Evolutionary conservation across 2,329 filamentous ascomycete genomes (phyloP).

Genomic region (Colletotrichum ledebouriae): DNA sequence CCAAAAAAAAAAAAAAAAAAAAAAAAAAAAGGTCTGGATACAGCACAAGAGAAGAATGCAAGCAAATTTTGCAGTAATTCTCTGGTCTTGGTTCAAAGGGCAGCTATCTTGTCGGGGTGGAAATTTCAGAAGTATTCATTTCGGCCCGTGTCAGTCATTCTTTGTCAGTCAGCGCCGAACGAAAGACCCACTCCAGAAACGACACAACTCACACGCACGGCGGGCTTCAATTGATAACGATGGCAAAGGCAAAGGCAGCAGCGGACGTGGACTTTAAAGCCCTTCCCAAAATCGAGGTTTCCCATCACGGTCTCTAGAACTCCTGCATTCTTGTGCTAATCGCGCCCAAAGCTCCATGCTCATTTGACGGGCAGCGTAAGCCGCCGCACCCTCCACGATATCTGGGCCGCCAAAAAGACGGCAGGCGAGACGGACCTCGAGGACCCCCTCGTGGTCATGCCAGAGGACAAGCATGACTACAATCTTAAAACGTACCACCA

Average conservation of each 20-base stretch:
- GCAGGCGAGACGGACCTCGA: conserved; percentile 67
- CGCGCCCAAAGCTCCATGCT: conserved; percentile 74
- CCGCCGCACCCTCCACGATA: conserved; percentile 77
- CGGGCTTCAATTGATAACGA: neutral
- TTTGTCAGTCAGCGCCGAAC: no score
- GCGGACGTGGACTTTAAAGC: conserved; percentile 58
- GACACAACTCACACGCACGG: no score
- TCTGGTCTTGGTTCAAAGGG: no score
- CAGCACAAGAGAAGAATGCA: no score
- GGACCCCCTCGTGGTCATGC: conserved; percentile 79
- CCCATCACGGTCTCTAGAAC: neutral
- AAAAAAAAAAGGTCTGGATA: no score
- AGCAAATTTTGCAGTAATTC: no score
- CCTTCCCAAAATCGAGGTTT: conserved; percentile 70
- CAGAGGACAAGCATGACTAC: conserved; percentile 78
- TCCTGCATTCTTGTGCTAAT: conserved; percentile 9
- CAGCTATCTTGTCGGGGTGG: neutral
- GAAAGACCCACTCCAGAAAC: no score
- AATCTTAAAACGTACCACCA: conserved; percentile 71
- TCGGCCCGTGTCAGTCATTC: no score
- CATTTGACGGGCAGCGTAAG: conserved; percentile 85
- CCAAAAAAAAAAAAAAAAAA: no score
- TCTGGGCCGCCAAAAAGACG: conserved; percentile 75
- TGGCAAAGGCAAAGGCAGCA: neutral
- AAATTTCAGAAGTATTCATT: no score